These are phyloP conservation scores for Yamadazyma aaseri DNA, from an alignment of 1,139 yeast genomes.

Conservation along the genomic window DNA sequence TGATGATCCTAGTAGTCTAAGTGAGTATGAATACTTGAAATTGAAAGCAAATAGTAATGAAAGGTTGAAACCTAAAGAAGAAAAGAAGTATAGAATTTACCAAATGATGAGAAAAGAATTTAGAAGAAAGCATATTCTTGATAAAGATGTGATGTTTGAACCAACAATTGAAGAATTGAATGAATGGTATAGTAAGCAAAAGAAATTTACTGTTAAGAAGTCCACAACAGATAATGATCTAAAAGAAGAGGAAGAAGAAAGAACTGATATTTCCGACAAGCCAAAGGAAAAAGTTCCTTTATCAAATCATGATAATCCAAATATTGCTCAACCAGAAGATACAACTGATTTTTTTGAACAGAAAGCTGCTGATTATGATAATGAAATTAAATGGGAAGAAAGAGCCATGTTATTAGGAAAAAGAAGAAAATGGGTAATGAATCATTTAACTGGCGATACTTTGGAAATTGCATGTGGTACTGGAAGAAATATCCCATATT, in stretches of 20 bases:
- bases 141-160: constrained; percentile 45
- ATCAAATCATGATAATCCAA: constrained; percentile 33
- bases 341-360: constrained; percentile 80
- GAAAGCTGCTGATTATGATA: constrained; percentile 80
- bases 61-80: constrained; percentile 55
- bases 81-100: constrained; percentile 51
- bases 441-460: constrained; percentile 79
- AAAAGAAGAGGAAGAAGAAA: constrained; percentile 14
- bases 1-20: constrained; percentile 36
- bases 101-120: constrained; percentile 53
- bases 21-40: constrained; percentile 64
- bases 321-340: constrained; percentile 68
- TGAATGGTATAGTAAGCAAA: constrained; percentile 43
- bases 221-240: constrained; percentile 30
- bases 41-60: constrained; percentile 54
- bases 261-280: constrained; percentile 2
- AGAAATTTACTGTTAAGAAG: constrained; percentile 23
- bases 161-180: constrained; percentile 53
- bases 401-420: constrained; percentile 76
- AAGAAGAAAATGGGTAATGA: constrained; percentile 82
- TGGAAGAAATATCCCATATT: constrained; percentile 82
- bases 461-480: constrained; percentile 96
- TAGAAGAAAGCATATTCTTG: constrained; percentile 46
- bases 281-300: constrained; percentile 5
- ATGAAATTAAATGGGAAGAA: constrained; percentile 85